Evolutionary conservation across 441 rosid species (phyloP).

Genomic region (Pelargonium australe): DNA sequence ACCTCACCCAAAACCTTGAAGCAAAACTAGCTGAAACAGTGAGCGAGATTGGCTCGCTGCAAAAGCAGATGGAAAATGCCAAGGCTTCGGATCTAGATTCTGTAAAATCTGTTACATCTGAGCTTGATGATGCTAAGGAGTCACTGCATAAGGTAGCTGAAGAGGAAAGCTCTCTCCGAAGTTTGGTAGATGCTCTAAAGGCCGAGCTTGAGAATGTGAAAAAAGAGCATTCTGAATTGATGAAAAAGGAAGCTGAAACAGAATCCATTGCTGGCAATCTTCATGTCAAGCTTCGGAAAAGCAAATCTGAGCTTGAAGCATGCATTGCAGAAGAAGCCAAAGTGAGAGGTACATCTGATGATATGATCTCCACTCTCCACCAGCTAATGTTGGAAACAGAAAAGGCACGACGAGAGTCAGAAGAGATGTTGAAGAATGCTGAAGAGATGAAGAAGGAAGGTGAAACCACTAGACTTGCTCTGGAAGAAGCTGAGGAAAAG

Average conservation of each 20-base stretch:
- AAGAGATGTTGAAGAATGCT: constrained; percentile 72
- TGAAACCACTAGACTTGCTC: constrained; percentile 44
- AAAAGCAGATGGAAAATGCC: constrained; percentile 64
- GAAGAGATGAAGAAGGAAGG: constrained; percentile 61
- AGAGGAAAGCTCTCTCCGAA: constrained; percentile 64
- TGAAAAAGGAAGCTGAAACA: constrained; percentile 76
- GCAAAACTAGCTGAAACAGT: constrained; percentile 52
- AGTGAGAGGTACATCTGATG: constrained; percentile 61
- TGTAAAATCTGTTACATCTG: constrained; percentile 55
- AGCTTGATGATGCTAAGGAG: constrained; percentile 74
- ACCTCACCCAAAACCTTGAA: constrained; percentile 56
- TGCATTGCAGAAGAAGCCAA: constrained; percentile 55
- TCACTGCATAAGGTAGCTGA: constrained; percentile 64
- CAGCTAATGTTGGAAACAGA: constrained; percentile 68
- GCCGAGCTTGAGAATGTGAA: constrained; percentile 65
- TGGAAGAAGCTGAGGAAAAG: constrained; percentile 66
- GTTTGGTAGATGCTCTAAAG: constrained; percentile 64
- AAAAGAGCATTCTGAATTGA: constrained; percentile 61
- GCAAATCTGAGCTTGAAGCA: constrained; percentile 72
- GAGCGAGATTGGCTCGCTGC: constrained; percentile 49
- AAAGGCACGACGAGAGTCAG: constrained; percentile 55
- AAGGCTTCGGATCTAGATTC: constrained; percentile 76
- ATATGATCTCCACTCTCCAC: constrained; percentile 66
- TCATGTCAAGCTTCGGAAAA: constrained; percentile 64
- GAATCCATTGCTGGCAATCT: constrained; percentile 77